Evolutionary conservation across 164 flowering plant genomes (phyloP).

Genomic region (Pachysandra terminalis): DNA sequence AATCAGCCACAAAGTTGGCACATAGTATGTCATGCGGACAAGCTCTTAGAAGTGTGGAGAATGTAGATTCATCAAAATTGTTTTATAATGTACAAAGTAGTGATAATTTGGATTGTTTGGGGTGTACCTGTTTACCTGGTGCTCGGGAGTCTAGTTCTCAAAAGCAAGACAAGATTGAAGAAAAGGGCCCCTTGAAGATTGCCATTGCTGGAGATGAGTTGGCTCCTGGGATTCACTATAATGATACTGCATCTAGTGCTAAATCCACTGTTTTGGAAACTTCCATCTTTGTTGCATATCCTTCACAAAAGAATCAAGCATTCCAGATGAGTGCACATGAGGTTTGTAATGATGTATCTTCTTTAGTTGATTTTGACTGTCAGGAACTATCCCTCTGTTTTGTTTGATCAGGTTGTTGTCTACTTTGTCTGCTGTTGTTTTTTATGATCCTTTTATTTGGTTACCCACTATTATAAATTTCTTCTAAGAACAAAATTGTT

Average conservation of each 20-base stretch:
- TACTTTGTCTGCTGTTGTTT: not conserved
- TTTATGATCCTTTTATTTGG: not conserved
- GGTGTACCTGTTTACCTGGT: conserved; percentile 9
- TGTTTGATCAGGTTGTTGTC: not conserved
- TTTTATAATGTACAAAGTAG: conserved; percentile 27
- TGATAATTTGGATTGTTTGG: conserved; percentile 20
- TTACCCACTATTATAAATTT: not conserved
- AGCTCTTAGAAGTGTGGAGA: conserved; percentile 70
- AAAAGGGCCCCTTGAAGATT: conserved; percentile 33
- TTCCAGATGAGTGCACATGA: conserved; percentile 94
- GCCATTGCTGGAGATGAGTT: conserved; percentile 9
- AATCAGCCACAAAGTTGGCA: conserved; percentile 50
- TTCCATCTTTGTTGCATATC: conserved; percentile 15
- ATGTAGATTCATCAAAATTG: conserved; percentile 50
- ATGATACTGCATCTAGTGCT: conserved; percentile 16
- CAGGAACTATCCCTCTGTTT: not conserved
- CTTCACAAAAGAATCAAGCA: conserved; percentile 40
- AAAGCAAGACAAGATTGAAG: conserved; percentile 29
- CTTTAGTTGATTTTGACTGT: not conserved
- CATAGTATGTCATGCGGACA: conserved; percentile 53
- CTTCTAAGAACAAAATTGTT: not conserved
- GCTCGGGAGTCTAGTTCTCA: conserved; percentile 15
- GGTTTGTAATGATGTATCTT: conserved; percentile 36
- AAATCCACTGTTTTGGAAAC: conserved; percentile 19
- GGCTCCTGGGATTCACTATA: conserved; percentile 10